Conservation (phyloP, 1,284 basidiomycete species). For the Cryptococcus sp. region DNA sequence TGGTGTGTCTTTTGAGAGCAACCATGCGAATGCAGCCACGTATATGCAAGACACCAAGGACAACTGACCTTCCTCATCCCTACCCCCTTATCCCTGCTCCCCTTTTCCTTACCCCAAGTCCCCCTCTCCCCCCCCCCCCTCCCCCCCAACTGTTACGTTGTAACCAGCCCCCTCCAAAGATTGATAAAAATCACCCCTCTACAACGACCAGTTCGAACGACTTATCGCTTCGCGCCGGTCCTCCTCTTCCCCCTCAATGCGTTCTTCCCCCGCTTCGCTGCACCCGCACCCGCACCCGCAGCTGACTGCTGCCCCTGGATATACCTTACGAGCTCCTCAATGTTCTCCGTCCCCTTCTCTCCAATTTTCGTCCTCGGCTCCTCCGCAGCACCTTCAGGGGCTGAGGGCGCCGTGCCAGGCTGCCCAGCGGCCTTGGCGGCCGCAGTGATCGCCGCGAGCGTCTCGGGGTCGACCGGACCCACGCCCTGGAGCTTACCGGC, state of each 20-base stretch:
- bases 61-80: background rate
- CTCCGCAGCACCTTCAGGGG: conserved; percentile 14
- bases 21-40: too few relatives aligned
- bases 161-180: background rate
- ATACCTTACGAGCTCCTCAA: conserved; percentile 52
- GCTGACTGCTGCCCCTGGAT: conserved; percentile 44
- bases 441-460: conserved; percentile 8
- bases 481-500: conserved; percentile 8
- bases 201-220: background rate
- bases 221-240: conserved; percentile 45
- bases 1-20: too few relatives aligned
- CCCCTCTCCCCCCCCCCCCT: background rate
- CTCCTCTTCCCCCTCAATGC: conserved; percentile 48
- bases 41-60: background rate
- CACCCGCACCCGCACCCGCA: background rate
- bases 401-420: conserved; percentile 12
- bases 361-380: conserved; percentile 25
- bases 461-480: conserved; percentile 10
- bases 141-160: background rate
- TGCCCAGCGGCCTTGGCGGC: conserved; percentile 13
- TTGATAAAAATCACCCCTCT: background rate
- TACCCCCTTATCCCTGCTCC: background rate
- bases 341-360: conserved; percentile 43
- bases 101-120: background rate
- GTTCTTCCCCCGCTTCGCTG: conserved; percentile 40